Conservation (phyloP, 306 rosid species). For the Ochetophila trinervis region DNA sequence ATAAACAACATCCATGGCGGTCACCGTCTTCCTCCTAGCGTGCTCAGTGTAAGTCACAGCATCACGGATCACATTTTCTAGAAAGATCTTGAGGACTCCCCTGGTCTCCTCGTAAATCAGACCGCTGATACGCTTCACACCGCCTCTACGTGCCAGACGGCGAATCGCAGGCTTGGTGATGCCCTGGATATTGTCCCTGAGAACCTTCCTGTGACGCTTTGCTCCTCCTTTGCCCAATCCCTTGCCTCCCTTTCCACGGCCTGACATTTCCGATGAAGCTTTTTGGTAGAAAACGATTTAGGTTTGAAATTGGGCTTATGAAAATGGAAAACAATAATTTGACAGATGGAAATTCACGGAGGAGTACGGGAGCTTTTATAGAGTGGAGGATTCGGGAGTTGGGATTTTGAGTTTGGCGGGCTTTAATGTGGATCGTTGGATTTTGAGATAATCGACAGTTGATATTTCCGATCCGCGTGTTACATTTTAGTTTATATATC, state of each 20-base stretch:
- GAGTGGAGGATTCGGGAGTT: not conserved
- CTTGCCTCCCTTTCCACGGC: conserved; percentile 63
- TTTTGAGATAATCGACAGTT: conserved; percentile 8
- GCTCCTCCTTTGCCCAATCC: conserved; percentile 64
- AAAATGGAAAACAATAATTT: too few species aligned
- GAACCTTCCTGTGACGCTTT: conserved; percentile 51
- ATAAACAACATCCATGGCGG: conserved; percentile 51
- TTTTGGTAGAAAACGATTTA: not conserved
- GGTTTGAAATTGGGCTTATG: not conserved
- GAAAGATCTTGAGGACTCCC: conserved; percentile 47
- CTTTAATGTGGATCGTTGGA: conserved; percentile 18
- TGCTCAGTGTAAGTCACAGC: conserved; percentile 53
- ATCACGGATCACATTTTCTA: conserved; percentile 50
- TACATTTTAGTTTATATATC: not conserved
- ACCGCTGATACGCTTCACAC: conserved; percentile 50
- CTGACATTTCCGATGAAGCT: conserved; percentile 34
- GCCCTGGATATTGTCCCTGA: conserved; percentile 52
- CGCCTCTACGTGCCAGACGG: conserved; percentile 51
- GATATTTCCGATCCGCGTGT: conserved; percentile 13
- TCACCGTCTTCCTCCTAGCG: conserved; percentile 50
- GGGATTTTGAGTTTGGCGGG: conserved; percentile 8
- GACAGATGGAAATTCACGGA: not conserved
- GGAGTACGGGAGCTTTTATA: conserved; percentile 5
- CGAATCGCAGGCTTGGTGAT: conserved; percentile 55
- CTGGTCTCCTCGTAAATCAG: conserved; percentile 51